A percentile compares a stretch with the other conserved stretches of the same genome.
phyloP scores from a whole-genome alignment of 2,329 filamentous ascomycete genomes.

The Aspergillus hiratsukae region DNA sequence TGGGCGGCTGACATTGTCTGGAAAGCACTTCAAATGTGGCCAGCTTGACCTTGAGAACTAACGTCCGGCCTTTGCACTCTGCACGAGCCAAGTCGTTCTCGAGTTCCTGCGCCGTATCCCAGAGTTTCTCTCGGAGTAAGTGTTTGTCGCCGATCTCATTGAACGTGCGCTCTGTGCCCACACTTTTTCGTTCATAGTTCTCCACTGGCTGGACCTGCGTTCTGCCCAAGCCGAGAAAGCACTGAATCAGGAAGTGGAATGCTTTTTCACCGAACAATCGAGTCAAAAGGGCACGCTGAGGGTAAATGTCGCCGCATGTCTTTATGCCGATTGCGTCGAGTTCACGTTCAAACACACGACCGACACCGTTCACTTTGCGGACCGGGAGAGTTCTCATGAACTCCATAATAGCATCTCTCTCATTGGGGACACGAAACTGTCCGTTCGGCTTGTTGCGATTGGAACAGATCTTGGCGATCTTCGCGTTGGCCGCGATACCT shows the following conservation, averaged over 20 bases:
- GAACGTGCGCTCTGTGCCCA: slow-evolving; percentile 92
- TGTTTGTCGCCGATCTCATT: slow-evolving; percentile 66
- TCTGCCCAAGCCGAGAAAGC: slow-evolving; percentile 79
- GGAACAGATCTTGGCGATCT: slow-evolving; percentile 90
- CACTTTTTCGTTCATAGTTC: slow-evolving; percentile 85
- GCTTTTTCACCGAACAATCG: slow-evolving; percentile 88
- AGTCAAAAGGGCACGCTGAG: slow-evolving; percentile 66
- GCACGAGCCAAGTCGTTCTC: slow-evolving; percentile 78
- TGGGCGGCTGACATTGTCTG: slow-evolving; percentile 67
- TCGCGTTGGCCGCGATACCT: slow-evolving; percentile 89
- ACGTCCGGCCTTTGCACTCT: slow-evolving; percentile 81
- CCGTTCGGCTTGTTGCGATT: slow-evolving; percentile 97
- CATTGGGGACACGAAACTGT: slow-evolving; percentile 71
- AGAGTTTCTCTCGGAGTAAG: slow-evolving; percentile 70
- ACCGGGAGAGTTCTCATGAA: slow-evolving; percentile 84
- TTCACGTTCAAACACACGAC: slow-evolving; percentile 87
- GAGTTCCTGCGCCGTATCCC: slow-evolving; percentile 75
- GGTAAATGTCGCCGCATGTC: slow-evolving; percentile 83
- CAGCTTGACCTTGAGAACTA: slow-evolving; percentile 88
- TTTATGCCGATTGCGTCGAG: slow-evolving; percentile 81
- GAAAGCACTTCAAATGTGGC: slow-evolving; percentile 92
- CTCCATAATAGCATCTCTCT: slow-evolving; percentile 69
- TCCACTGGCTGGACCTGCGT: slow-evolving; percentile 82
- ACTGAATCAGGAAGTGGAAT: slow-evolving; percentile 77
- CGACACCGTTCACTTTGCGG: slow-evolving; percentile 92